phyloP scores from a whole-genome alignment of 306 rosid species.

The Inga laurina region DNA sequence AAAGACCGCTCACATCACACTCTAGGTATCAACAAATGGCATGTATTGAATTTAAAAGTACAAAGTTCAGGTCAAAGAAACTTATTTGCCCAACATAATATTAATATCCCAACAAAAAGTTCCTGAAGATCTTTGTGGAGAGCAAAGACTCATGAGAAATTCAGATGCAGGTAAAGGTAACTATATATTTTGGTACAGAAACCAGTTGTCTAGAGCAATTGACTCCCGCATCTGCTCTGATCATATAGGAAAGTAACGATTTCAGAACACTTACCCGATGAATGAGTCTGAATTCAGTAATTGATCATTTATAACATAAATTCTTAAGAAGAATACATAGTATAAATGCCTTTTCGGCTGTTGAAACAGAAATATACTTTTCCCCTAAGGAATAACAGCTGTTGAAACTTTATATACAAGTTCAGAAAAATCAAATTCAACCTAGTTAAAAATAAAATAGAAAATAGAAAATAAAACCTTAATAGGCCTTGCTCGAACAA shows the following conservation, averaged over 20 bases:
- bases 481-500: background rate
- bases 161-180: conserved; percentile 12
- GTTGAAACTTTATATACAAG: background rate
- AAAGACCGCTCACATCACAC: background rate
- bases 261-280: conserved; percentile 1
- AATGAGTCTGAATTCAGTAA: conserved; percentile 1
- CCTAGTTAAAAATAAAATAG: background rate
- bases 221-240: conserved; percentile 15
- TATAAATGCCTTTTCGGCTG: background rate
- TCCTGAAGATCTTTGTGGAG: background rate
- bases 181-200: conserved; percentile 7
- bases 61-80: conserved; percentile 15
- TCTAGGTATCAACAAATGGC: background rate
- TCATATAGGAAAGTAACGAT: conserved; percentile 15
- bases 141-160: background rate
- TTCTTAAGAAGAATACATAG: background rate
- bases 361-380: background rate
- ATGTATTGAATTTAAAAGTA: conserved; percentile 27
- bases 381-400: background rate
- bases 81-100: conserved; percentile 7
- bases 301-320: conserved; percentile 18
- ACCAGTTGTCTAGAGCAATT: conserved; percentile 12
- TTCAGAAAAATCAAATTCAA: background rate
- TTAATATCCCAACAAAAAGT: background rate
- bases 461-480: background rate